Evolutionary conservation across 73 alveolate species (phyloP).

Genomic region (Durusdinium trenchii): DNA sequence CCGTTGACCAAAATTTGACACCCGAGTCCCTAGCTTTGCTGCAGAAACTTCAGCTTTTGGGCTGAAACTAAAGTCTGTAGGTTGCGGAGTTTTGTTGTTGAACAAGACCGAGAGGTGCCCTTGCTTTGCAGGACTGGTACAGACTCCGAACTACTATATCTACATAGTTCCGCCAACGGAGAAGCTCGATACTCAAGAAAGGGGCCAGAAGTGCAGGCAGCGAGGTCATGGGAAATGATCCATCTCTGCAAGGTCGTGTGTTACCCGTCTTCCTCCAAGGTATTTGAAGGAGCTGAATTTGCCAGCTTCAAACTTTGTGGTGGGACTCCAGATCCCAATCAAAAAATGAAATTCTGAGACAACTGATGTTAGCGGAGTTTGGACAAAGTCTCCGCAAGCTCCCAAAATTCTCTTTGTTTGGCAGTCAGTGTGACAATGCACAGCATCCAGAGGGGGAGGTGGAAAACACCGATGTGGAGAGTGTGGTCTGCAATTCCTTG

Average conservation of each 20-base stretch:
- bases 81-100: not conserved
- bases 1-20: too few species aligned
- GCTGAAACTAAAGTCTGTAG: not conserved
- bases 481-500: too few species aligned
- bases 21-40: too few species aligned
- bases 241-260: not conserved
- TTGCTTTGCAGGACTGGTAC: constrained; percentile 60
- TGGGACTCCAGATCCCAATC: constrained; percentile 94
- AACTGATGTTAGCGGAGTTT: not conserved
- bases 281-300: constrained; percentile 67
- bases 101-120: not conserved
- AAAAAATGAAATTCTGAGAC: constrained; percentile 52
- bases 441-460: too few species aligned
- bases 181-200: constrained; percentile 25
- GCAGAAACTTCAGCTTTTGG: not conserved
- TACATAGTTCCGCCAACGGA: constrained; percentile 96
- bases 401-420: not conserved
- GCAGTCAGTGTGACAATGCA: constrained; percentile 40
- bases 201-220: not conserved
- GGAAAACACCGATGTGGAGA: too few species aligned
- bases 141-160: constrained; percentile 67
- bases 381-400: constrained; percentile 26
- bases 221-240: not conserved
- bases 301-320: constrained; percentile 94
- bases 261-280: not conserved